Base-by-base conservation (phyloP, 805 yeast species). In the Kodamaea neixiangensis region DNA sequence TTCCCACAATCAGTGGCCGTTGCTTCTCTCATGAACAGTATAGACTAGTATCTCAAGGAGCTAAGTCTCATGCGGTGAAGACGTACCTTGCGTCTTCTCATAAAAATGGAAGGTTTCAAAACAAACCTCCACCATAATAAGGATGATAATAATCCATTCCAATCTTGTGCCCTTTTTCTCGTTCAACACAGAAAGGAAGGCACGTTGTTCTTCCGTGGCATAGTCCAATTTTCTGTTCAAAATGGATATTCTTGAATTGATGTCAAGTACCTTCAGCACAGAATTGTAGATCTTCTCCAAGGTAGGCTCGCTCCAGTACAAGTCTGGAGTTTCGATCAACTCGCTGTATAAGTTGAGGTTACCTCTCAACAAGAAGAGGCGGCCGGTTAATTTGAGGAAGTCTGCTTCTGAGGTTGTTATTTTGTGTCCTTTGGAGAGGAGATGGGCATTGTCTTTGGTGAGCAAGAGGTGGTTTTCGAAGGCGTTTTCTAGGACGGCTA, bases 261-360 rank as follows among this genome's bases (percentile, higher is more conserved):
- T 83, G 60, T 92, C 97, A 50, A 92, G 72, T 18, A 80, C 81
- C 44, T 79, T 79, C 0, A 96, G 86, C 6, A 89, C 83, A 15
- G 81, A 77, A 45, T 83, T 80, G 66, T 89, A 92, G 7, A 90
- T 82, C 48, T 77, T 77, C 62, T 92, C 97, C 48, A 92, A 72
- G 31, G 83, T 82, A 1, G 97, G 96, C 62, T 91, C 97, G 43
- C 89, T 80, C 97, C 97, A 92, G 67, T 91, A 92, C 40, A 90
- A 69, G 65, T 92, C 97, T 0, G 97, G 97, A 0, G 96, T 89
- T 59, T 91, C 97, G 25, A 89, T 89, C 52, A 92, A 76, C 61
- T 91, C 97, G 7, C 93, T 87, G 66, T 92, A 90, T 29, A 92
- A 70, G 59, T 92, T 92, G 57, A 92, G 75, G 57, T 86, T 86